Conservation (phyloP, 179 eudicot species). For the Beta macrorhiza region DNA sequence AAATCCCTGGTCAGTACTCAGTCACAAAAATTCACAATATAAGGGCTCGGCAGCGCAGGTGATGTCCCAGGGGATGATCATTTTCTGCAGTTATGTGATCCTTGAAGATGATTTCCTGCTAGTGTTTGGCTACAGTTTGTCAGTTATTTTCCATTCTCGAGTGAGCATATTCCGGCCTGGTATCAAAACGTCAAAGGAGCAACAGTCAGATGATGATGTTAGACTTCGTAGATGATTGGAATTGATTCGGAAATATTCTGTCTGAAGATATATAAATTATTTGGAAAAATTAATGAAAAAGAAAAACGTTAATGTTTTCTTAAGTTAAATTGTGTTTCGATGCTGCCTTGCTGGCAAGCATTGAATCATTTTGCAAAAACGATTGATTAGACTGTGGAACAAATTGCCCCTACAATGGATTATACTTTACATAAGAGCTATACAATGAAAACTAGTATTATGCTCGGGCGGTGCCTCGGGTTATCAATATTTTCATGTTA, state of each 20-base stretch:
- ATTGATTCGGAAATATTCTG: background rate
- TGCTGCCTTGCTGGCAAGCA: no score
- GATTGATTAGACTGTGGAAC: no score
- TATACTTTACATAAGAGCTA: no score
- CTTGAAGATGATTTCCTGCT: constrained; percentile 24
- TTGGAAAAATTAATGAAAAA: no score
- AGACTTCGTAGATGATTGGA: background rate
- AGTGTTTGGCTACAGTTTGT: no score
- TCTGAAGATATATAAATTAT: background rate
- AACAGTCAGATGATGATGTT: background rate
- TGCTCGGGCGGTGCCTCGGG: no score
- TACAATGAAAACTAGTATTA: no score
- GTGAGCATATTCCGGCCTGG: background rate
- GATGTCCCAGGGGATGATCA: constrained; percentile 53
- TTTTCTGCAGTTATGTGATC: constrained; percentile 39
- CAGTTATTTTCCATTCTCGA: no score
- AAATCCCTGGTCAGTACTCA: background rate
- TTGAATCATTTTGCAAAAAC: no score
- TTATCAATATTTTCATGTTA: no score
- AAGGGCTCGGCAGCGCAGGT: constrained; percentile 43
- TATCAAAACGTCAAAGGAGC: background rate
- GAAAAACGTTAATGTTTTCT: background rate
- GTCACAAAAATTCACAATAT: constrained; percentile 31
- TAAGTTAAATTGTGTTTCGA: background rate
- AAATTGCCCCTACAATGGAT: no score